Base-by-base conservation (phyloP, 2,329 filamentous ascomycete genomes). In the Colletotrichum melonis region DNA sequence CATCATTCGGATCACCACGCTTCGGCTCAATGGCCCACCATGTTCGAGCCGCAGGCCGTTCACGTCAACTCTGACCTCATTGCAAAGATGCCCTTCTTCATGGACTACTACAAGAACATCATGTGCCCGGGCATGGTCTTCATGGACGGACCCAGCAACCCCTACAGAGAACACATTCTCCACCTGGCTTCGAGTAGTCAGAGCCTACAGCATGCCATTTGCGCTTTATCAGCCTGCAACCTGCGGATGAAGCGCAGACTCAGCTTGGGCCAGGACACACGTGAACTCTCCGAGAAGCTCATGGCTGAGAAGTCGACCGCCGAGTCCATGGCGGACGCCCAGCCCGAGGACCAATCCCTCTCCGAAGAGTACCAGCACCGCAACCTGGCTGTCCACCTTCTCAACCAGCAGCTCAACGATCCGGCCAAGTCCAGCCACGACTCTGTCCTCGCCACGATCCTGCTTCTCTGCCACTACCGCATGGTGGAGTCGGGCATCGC, bases 401-500 rank as follows among this genome's bases (percentile, higher is more conserved):
- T 98, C 70, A 98, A 98, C 80, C 88, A 92, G 78, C 94, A 97
- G 80, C 88, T 98, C 66, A 93, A 94, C 68, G 92, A 97, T 81
- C 89, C 92, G 0, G 86, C 87, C 26, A 92, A 91, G 77, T 93
- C 95, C 5, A 92, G 92, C 67, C 92, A 97, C 77, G 96, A 98
- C 81, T 95, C 94, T 0, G 94, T 97, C 5, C 87, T 98, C 35
- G 95, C 95, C 3, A 97, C 95, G 4, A 91, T 98, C 46, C 88
- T 98, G 52, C 89, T 98, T 9, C 88, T 98, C 4, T 98, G 95
- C 80, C 92, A 98, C 74, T 98, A 97, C 81, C 94, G 97, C 77
- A 95, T 98, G 84, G 97, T 95, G 75, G 95, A 98, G 82, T 97
- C 94, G 1, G 96, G 96, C 3, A 92, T 98, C 76, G 95, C 94